Evolutionary conservation across 2,329 filamentous ascomycete species (phyloP).

Genomic region (Zalaria obscura): DNA sequence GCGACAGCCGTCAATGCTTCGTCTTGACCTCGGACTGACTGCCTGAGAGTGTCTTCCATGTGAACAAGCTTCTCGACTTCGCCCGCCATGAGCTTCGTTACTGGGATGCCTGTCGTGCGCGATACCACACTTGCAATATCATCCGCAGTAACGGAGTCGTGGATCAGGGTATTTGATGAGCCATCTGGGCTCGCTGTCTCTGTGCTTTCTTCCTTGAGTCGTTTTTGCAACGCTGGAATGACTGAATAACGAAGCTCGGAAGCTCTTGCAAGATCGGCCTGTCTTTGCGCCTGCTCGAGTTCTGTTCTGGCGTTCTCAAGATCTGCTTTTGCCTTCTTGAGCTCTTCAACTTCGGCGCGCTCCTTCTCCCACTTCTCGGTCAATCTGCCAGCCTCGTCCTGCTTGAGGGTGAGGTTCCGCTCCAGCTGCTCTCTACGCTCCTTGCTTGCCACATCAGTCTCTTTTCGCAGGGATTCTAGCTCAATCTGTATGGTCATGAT

Average conservation of each 20-base stretch:
- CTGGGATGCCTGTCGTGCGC: conserved; percentile 80
- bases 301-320: conserved; percentile 75
- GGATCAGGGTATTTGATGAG: conserved; percentile 50
- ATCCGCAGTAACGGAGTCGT: conserved; percentile 88
- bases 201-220: conserved; percentile 60
- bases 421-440: conserved; percentile 82
- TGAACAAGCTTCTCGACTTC: conserved; percentile 89
- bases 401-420: conserved; percentile 56
- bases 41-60: conserved; percentile 81
- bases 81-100: conserved; percentile 80
- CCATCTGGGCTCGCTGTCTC: conserved; percentile 21
- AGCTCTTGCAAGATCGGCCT: conserved; percentile 80
- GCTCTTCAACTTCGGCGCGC: conserved; percentile 65
- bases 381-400: conserved; percentile 61
- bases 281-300: conserved; percentile 72
- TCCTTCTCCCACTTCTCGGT: conserved; percentile 86
- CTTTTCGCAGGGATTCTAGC: conserved; percentile 83
- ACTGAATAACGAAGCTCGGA: conserved; percentile 79
- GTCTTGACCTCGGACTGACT: conserved; percentile 82
- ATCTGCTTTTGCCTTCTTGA: conserved; percentile 80
- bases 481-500: conserved; percentile 98
- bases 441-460: conserved; percentile 77
- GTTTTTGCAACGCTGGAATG: conserved; percentile 68
- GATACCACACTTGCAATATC: conserved; percentile 91
- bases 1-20: conserved; percentile 84